Base-by-base conservation (phyloP, 805 yeast genomes). In the Zygotorulaspora florentina region DNA sequence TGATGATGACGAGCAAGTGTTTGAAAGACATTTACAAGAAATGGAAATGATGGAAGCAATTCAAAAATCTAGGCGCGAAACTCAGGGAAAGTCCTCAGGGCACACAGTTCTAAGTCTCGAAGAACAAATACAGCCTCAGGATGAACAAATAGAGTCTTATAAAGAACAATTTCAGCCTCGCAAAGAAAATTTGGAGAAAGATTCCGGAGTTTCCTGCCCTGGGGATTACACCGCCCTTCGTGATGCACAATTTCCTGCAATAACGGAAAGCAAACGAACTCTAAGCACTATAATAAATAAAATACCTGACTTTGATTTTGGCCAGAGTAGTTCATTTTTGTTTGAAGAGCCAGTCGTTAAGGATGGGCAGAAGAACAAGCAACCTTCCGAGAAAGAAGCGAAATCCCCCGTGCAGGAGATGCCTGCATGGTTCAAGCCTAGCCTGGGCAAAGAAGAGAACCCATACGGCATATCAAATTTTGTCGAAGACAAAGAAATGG, bases 21-120 rank as follows among this genome's bases (percentile, higher is more conserved):
- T 51, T 13, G 10, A 58, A 12, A 47, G 52, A 10, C 58, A 66
- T 23, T 50, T 67, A 10, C 63, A 62, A 34, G 70, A 65, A 28
- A 58, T 62, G 33, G 69, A 70, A 43, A 59, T 70, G 37, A 58
- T 57, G 35, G 75, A 76, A 40, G 67, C 66, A 3, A 57, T 80
- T 26, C 62, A 65, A 47, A 55, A 56, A 33, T 83, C 85, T 0
- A 55, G 38, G 44, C 45, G 39, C 39, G 56, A 17, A 37, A 10
- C 9, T n/a, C 36, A 33, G 16, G 5, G 5, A 33, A 17, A 33
- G 11, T 4, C 36, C n/a, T 33, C 36, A 16, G 16, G 13, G 18
- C 12, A 13, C 20, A 33, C 12, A 16, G 8, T 8, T n/a, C 4
- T 10, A 5, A 3, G 5, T 33, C 12, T 8, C 5, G 36, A 9